These are phyloP conservation scores for Monosporascus sp. DNA, from an alignment of 2,329 filamentous ascomycete genomes.

Conservation along the genomic window DNA sequence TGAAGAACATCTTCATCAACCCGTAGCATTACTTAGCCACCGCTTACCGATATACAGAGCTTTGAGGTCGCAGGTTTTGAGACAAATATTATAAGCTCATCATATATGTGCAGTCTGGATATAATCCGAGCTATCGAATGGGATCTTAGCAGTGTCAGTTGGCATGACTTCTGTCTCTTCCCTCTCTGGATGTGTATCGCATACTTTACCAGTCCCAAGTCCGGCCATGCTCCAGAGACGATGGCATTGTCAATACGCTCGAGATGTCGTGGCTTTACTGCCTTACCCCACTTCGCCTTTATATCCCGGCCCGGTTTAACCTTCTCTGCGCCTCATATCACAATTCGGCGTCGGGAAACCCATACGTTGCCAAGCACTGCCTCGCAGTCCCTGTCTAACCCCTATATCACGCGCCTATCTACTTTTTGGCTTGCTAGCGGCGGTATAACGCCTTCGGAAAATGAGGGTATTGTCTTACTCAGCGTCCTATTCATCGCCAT, in stretches of 20 bases:
- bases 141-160: too few species aligned
- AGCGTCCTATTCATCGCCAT: not conserved
- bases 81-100: too few species aligned
- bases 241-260: not conserved
- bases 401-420: slow-evolving; percentile 47
- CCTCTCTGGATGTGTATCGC: not conserved
- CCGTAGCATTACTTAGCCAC: too few species aligned
- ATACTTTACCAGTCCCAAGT: too few species aligned
- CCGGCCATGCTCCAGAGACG: not conserved
- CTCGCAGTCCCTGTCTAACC: not conserved
- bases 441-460: slow-evolving; percentile 53
- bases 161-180: not conserved
- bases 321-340: not conserved
- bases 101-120: too few species aligned
- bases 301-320: not conserved
- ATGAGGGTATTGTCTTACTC: slow-evolving; percentile 40
- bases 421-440: slow-evolving; percentile 76
- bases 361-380: not conserved
- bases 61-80: too few species aligned
- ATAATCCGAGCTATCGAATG: too few species aligned
- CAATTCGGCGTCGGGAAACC: not conserved
- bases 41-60: too few species aligned
- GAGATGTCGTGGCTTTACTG: not conserved
- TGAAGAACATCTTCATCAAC: too few species aligned
- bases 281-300: not conserved